Base-by-base conservation (phyloP, 2,329 filamentous ascomycete species). In the Biscogniauxia sp. region DNA sequence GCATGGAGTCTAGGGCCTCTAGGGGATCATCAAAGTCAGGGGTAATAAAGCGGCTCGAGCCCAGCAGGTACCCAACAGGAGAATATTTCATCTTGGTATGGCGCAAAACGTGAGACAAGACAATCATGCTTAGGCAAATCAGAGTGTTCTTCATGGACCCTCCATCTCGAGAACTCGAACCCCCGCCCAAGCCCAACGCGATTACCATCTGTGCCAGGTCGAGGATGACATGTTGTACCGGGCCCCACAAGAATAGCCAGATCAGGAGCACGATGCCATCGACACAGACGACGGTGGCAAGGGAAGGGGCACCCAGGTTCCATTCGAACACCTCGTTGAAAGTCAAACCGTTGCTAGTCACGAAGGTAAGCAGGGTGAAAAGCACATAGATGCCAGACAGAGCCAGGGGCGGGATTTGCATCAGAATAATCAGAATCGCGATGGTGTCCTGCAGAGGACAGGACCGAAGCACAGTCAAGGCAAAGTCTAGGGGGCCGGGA, bases 391-490 rank as follows among this genome's bases (percentile, higher is more conserved):
- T 92, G 75, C 92, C 83, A 65, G 93, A 94, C 70, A 97, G 84
- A 61, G 94, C 88, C 70, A 94, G 88, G 20, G 93, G 92, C 28
- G 94, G 93, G 9, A 97, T 87, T 74, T 96, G 93, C 77, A 97
- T 90, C 68, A 98, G 86, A 70, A 97, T 91, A 77, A 97, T 97
- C 75, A 98, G 87, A 72, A 98, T 97, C 74, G 94, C 93, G 77
- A 97, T 92, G 63, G 94, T 97, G 79, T 98, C 94, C 79, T 92
- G 91, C 73, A 97, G 87, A 57, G 94, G 94, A 71, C 93, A 94
- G 56, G 93, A 92, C 71, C 88, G 88, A 74, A 98, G 86, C 70
- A 98, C 94, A 58, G 93, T 97, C 68, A 91, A 85, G 65, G 90
- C 89, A 66, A 96, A 82, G 69, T 91, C 88, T 68, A 96, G 78